Conservation (phyloP, 176 grass and related monocot genomes). For the Zea mays region DNA sequence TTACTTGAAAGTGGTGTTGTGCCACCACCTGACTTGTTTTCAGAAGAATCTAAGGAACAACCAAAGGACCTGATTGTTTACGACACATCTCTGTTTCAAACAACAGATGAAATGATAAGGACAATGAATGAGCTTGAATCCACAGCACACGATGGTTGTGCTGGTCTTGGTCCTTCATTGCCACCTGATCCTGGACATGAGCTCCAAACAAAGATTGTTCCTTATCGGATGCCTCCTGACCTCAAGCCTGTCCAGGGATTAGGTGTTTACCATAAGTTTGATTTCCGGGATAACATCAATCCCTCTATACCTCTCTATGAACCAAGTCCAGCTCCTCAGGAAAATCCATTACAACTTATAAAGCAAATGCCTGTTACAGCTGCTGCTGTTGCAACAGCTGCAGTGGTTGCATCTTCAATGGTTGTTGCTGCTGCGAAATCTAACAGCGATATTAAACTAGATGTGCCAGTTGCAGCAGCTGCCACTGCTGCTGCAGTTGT, state of each 20-base stretch:
- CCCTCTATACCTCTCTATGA: slow-evolving; percentile 33
- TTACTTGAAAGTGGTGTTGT: slow-evolving; percentile 96
- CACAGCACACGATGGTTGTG: slow-evolving; percentile 24
- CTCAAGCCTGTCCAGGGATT: slow-evolving; percentile 63
- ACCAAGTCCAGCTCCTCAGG: slow-evolving; percentile 37
- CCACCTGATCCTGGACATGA: slow-evolving; percentile 50
- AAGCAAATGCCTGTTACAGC: slow-evolving; percentile 88
- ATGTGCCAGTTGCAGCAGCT: slow-evolving; percentile 75
- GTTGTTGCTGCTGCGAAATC: slow-evolving; percentile 90
- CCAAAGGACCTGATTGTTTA: slow-evolving; percentile 66
- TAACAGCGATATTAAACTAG: slow-evolving; percentile 77
- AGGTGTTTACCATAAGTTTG: slow-evolving; percentile 33
- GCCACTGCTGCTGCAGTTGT: slow-evolving; percentile 98
- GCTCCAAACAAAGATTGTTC: slow-evolving; percentile 43
- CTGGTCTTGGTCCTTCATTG: slow-evolving; percentile 50
- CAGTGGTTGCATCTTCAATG: slow-evolving; percentile 95
- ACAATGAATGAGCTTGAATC: slow-evolving; percentile 54
- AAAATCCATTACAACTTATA: slow-evolving; percentile 47
- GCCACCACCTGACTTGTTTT: slow-evolving; percentile 86
- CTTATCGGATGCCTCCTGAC: slow-evolving; percentile 42
- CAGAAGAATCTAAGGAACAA: slow-evolving; percentile 69
- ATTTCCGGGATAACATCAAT: slow-evolving; percentile 27
- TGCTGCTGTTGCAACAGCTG: slow-evolving; percentile 96
- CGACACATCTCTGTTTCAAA: slow-evolving; percentile 57
- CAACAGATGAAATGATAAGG: slow-evolving; percentile 62